Percentiles rank a stretch among this genome's conserved stretches.
Evolutionary conservation across 345 rosid species (phyloP).

Genomic region (Gossypium sturtianum): DNA sequence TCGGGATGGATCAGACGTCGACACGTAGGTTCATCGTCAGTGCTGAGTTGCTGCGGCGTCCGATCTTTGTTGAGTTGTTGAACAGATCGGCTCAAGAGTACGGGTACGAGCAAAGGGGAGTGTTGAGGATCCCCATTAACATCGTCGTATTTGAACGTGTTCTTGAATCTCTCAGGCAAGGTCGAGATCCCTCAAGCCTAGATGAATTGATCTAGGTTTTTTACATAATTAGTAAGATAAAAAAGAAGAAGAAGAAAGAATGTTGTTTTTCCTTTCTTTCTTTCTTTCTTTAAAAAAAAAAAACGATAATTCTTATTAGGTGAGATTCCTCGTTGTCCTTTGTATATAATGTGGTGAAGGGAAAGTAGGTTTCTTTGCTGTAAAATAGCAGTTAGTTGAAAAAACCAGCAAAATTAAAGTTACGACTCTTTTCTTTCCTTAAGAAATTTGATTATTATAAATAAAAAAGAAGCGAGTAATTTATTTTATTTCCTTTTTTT

Average conservation of each 20-base stretch:
- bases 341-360: conserved; percentile 3
- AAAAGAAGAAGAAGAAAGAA: background rate
- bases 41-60: conserved; percentile 16
- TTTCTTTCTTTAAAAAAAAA: background rate
- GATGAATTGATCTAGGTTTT: background rate
- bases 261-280: background rate
- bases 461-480: background rate
- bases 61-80: conserved; percentile 15
- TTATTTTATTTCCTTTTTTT: background rate
- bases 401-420: background rate
- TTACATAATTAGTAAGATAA: background rate
- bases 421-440: background rate
- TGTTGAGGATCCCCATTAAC: conserved; percentile 18
- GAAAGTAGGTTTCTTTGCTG: background rate
- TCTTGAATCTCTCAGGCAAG: conserved; percentile 16
- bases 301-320: background rate
- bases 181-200: conserved; percentile 1
- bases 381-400: background rate
- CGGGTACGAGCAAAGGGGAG: conserved; percentile 23
- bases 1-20: conserved; percentile 7
- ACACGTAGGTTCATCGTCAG: conserved; percentile 17
- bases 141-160: conserved; percentile 14
- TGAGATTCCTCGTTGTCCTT: background rate
- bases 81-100: conserved; percentile 21
- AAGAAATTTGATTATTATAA: background rate